phyloP scores from a whole-genome alignment of 1,284 basidiomycete genomes.

The Rhodotorula sp. region DNA sequence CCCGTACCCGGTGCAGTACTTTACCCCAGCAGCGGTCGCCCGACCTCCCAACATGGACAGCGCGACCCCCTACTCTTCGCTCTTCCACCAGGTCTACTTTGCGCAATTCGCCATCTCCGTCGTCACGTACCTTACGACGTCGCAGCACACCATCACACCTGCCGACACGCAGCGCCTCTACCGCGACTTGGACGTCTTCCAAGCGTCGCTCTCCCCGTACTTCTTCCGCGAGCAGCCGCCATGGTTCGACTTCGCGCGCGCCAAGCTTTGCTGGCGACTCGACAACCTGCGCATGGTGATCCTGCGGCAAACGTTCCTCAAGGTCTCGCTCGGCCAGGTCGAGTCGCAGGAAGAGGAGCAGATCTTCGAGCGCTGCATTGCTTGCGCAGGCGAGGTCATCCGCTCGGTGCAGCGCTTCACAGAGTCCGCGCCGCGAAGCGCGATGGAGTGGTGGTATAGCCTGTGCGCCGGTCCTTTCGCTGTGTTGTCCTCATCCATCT shows the following conservation, averaged over 20 bases:
- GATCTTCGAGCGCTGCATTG: constrained; percentile 5
- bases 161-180: constrained; percentile 1
- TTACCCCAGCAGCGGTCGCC: background rate
- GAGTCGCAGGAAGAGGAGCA: constrained; percentile 6
- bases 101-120: background rate
- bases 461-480: background rate
- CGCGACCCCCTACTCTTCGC: constrained; percentile 12
- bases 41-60: background rate
- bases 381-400: constrained; percentile 8
- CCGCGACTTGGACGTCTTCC: constrained; percentile 10
- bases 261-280: constrained; percentile 9
- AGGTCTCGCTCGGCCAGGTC: constrained; percentile 2
- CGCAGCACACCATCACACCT: background rate
- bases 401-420: constrained; percentile 6
- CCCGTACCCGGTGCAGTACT: background rate
- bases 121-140: constrained; percentile 1
- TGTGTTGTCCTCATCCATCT: background rate
- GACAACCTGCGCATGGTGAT: constrained; percentile 20
- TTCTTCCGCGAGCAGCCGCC: background rate
- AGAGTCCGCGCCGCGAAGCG: background rate
- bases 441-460: constrained; percentile 22
- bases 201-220: constrained; percentile 11
- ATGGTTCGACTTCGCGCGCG: constrained; percentile 17
- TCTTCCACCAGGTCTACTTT: constrained; percentile 15
- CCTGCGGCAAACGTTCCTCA: constrained; percentile 15